phyloP scores from a whole-genome alignment of 257 asterid genomes.

The Eustoma russellianum region DNA sequence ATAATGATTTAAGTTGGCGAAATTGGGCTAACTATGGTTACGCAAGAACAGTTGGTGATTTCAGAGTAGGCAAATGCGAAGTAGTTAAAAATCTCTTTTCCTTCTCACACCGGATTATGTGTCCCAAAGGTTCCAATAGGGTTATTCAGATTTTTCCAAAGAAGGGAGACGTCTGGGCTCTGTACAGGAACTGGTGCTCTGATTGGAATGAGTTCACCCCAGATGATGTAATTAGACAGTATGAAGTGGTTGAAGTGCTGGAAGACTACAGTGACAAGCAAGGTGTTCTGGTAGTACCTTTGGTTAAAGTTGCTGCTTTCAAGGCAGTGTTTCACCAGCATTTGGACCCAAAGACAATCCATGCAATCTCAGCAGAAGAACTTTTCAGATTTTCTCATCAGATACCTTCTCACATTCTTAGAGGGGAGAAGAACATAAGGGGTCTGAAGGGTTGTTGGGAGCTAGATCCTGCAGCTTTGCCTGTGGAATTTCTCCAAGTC shows the following conservation, averaged over 20 bases:
- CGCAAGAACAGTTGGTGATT: constrained; percentile 48
- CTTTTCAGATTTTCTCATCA: constrained; percentile 75
- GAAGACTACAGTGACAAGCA: constrained; percentile 34
- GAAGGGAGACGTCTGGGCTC: constrained; percentile 72
- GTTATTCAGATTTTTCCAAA: constrained; percentile 41
- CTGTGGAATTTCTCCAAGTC: constrained; percentile 50
- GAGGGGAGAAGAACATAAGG: constrained; percentile 42
- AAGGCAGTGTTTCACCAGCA: constrained; percentile 41
- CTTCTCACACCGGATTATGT: constrained; percentile 60
- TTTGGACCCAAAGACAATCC: constrained; percentile 17
- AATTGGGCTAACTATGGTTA: constrained; percentile 44
- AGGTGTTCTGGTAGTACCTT: constrained; percentile 43
- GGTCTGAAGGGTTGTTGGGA: constrained; percentile 41
- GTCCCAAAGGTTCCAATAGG: constrained; percentile 46
- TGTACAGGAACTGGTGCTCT: constrained; percentile 61
- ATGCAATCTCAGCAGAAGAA: constrained; percentile 42
- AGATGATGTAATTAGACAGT: constrained; percentile 37
- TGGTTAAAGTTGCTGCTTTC: constrained; percentile 61
- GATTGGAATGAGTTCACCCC: constrained; percentile 51
- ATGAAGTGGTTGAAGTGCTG: constrained; percentile 57
- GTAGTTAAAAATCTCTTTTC: constrained; percentile 23
- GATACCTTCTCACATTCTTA: constrained; percentile 38
- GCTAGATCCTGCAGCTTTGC: constrained; percentile 78
- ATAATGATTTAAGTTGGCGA: constrained; percentile 29
- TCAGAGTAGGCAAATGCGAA: constrained; percentile 40